These are phyloP conservation scores for Phytophthora syringae DNA, from an alignment of 352 stramenopile genomes.

Conservation along the genomic window DNA sequence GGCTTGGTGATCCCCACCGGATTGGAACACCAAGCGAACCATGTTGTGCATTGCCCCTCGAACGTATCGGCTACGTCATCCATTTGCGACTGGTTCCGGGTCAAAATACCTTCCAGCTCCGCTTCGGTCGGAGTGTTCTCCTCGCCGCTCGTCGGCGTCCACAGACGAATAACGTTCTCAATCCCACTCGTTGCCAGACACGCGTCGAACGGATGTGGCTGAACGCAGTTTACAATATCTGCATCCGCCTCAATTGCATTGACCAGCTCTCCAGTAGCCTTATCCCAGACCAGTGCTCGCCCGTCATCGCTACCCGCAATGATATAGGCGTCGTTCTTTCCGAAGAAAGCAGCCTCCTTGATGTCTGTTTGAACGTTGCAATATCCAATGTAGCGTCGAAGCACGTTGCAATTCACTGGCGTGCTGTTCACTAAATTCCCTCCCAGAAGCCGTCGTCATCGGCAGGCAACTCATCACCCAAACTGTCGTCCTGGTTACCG, in stretches of 20 bases:
- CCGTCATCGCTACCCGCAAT: conserved; percentile 90
- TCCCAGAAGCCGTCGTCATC: conserved; percentile 65
- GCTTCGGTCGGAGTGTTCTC: conserved; percentile 49
- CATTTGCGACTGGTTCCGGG: conserved; percentile 77
- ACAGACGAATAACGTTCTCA: conserved; percentile 83
- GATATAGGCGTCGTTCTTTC: conserved; percentile 85
- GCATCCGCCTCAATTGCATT: conserved; percentile 85
- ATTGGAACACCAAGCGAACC: conserved; percentile 75
- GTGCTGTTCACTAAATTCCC: conserved; percentile 42
- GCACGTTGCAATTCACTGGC: conserved; percentile 65
- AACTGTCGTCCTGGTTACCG: conserved; percentile 14
- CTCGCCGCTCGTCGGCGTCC: conserved; percentile 59
- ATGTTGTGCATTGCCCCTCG: conserved; percentile 62
- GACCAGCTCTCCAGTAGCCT: conserved; percentile 76
- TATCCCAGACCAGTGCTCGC: conserved; percentile 87
- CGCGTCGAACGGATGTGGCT: conserved; percentile 76
- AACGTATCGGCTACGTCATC: conserved; percentile 53
- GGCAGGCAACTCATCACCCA: conserved; percentile 29
- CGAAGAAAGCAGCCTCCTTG: conserved; percentile 91
- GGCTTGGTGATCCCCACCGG: conserved; percentile 55
- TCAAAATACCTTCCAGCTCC: conserved; percentile 60
- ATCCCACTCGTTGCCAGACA: conserved; percentile 87
- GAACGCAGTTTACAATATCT: conserved; percentile 92
- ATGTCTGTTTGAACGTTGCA: conserved; percentile 92
- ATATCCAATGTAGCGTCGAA: conserved; percentile 84